Evolutionary conservation across 352 stramenopile species (phyloP).

Genomic region (Globisporangium cederbergense): DNA sequence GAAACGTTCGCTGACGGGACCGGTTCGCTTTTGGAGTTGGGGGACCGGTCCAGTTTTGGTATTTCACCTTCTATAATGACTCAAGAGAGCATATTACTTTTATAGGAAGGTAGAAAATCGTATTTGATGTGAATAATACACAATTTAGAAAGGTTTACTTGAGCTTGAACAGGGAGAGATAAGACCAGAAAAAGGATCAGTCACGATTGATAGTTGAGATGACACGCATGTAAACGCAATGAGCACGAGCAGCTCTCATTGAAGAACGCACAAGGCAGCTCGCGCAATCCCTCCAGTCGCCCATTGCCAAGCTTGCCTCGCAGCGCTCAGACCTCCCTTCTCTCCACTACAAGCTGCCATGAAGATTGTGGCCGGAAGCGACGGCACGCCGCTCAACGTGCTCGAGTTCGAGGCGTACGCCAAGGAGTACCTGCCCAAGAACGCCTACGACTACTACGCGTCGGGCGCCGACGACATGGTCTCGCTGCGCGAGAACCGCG

Average conservation of each 20-base stretch:
- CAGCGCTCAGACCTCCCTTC: background rate
- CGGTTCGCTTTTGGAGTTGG: background rate
- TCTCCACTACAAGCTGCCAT: slow-evolving; percentile 8
- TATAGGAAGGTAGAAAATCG: background rate
- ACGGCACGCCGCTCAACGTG: slow-evolving; percentile 81
- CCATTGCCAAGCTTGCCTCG: slow-evolving; percentile 5
- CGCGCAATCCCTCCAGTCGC: slow-evolving; percentile 1
- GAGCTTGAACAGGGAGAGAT: background rate
- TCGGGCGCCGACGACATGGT: slow-evolving; percentile 93
- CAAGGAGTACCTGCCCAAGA: slow-evolving; percentile 87
- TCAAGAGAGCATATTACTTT: background rate
- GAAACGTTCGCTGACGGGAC: background rate
- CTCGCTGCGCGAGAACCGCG: slow-evolving; percentile 68
- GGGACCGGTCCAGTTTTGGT: background rate
- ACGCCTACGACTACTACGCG: slow-evolving; percentile 91
- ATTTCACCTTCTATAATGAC: background rate
- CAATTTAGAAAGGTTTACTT: background rate
- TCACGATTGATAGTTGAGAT: background rate
- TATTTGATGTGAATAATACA: background rate
- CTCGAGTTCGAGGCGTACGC: slow-evolving; percentile 90
- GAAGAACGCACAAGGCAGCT: background rate
- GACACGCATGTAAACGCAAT: slow-evolving; percentile 6
- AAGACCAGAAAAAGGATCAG: background rate
- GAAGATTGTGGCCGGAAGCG: slow-evolving; percentile 74
- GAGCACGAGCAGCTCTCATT: background rate